Evolutionary conservation across 2,329 filamentous ascomycete species (phyloP).

Genomic region (Stemphylium vesicarium): DNA sequence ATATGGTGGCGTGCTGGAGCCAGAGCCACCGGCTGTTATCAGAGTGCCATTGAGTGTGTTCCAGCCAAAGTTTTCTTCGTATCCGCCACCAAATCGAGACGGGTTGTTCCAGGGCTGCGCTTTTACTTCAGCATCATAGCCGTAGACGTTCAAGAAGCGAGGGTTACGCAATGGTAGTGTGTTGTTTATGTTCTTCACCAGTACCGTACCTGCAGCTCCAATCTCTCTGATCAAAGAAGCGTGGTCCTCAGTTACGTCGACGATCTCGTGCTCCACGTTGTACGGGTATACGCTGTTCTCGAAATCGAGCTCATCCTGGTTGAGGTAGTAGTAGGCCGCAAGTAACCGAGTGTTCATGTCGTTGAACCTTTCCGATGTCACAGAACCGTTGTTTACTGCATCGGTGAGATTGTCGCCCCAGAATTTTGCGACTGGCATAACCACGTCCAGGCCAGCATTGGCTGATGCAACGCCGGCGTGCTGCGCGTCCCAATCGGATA

Average conservation of each 20-base stretch:
- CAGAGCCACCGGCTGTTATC: conserved; percentile 47
- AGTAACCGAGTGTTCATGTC: conserved; percentile 42
- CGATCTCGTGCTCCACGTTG: conserved; percentile 51
- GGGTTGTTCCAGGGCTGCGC: conserved; percentile 47
- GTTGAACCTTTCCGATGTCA: conserved; percentile 31
- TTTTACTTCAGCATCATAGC: conserved; percentile 49
- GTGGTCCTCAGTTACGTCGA: conserved; percentile 54
- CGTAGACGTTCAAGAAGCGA: conserved; percentile 48
- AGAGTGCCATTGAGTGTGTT: conserved; percentile 52
- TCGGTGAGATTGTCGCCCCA: conserved; percentile 41
- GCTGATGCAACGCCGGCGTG: conserved; percentile 54
- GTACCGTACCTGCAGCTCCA: conserved; percentile 49
- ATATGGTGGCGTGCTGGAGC: conserved; percentile 49
- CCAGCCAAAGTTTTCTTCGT: conserved; percentile 49
- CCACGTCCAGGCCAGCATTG: conserved; percentile 57
- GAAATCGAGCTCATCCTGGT: conserved; percentile 47
- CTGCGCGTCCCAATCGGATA: conserved; percentile 55
- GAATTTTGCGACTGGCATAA: conserved; percentile 47
- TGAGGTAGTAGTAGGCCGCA: conserved; percentile 43
- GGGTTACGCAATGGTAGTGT: conserved; percentile 58
- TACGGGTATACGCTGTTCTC: conserved; percentile 32
- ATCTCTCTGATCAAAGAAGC: conserved; percentile 49
- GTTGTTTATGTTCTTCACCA: conserved; percentile 61
- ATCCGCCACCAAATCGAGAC: conserved; percentile 47
- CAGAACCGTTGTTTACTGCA: conserved; percentile 39